A percentile compares a stretch with the other conserved stretches of the same genome.
Evolutionary conservation across 2,329 filamentous ascomycete genomes (phyloP).

Genomic region (Hypoxylon sp.): DNA sequence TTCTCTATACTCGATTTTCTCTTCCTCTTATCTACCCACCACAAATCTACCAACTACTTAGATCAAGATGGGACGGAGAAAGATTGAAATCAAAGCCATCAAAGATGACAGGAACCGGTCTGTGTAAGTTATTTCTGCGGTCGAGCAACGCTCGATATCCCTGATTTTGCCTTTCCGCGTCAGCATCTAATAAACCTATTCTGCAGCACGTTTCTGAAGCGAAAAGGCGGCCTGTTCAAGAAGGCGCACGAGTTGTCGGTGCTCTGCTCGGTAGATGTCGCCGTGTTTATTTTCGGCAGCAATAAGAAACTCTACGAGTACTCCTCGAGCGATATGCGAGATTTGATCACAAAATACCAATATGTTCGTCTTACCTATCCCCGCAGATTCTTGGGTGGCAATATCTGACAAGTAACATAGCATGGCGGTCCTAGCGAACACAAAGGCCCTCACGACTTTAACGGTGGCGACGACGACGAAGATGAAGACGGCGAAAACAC

Average conservation of each 20-base stretch:
- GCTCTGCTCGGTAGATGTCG: slow-evolving; percentile 96
- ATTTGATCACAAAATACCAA: slow-evolving; percentile 87
- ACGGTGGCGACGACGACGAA: slow-evolving; percentile 86
- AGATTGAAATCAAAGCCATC: slow-evolving; percentile 99
- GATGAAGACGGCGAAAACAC: slow-evolving; percentile 79
- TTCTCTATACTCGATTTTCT: slow-evolving; percentile 10
- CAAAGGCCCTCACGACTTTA: slow-evolving; percentile 93
- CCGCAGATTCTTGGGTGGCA: slow-evolving; percentile 8
- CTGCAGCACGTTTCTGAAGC: slow-evolving; percentile 91
- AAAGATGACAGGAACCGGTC: slow-evolving; percentile 98
- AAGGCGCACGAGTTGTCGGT: slow-evolving; percentile 99
- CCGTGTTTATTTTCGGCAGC: slow-evolving; percentile 97
- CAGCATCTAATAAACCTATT: slow-evolving; percentile 32
- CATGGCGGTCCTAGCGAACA: slow-evolving; percentile 94
- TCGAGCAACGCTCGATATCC: slow-evolving; percentile 4
- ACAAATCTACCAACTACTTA: slow-evolving; percentile 13
- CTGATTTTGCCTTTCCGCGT: slow-evolving; percentile 10
- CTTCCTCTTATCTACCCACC: slow-evolving; percentile 16
- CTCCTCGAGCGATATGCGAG: slow-evolving; percentile 91
- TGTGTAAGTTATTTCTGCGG: slow-evolving; percentile 71
- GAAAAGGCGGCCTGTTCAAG: slow-evolving; percentile 98
- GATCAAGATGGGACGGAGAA: slow-evolving; percentile 87
- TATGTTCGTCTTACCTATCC: slow-evolving; percentile 71
- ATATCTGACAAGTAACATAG: slow-evolving; percentile 55
- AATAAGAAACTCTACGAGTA: slow-evolving; percentile 99